Percentiles rank a stretch among this genome's conserved stretches.
phyloP scores from a whole-genome alignment of 1,284 basidiomycete species.

The Microbotryomycetes sp. region DNA sequence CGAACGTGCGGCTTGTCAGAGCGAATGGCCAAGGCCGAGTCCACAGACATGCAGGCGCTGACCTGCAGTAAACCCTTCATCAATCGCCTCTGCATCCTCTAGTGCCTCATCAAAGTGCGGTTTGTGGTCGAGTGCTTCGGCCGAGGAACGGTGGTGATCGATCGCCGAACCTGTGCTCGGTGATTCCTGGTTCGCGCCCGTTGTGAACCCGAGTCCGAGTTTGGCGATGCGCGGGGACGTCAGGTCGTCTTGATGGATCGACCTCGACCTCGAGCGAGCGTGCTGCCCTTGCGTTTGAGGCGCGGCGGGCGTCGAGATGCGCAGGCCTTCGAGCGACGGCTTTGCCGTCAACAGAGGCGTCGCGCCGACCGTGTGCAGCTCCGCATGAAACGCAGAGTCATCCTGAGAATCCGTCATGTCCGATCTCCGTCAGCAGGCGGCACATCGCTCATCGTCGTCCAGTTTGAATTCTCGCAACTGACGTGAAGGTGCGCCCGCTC shows the following conservation, averaged over 20 bases:
- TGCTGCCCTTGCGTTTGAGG: neutral
- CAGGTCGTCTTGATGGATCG: slow-evolving; percentile 11
- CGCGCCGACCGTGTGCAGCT: slow-evolving; percentile 11
- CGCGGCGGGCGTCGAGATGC: neutral
- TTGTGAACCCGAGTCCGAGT: slow-evolving; percentile 3
- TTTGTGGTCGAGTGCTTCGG: neutral
- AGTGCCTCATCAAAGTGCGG: slow-evolving; percentile 12
- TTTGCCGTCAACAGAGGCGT: neutral
- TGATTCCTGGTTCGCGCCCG: neutral
- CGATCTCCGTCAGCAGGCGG: too few relatives aligned
- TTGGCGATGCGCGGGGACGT: slow-evolving; percentile 25
- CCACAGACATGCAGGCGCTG: neutral
- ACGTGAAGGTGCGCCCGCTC: slow-evolving; percentile 23
- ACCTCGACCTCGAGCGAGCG: slow-evolving; percentile 3
- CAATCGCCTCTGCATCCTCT: slow-evolving; percentile 26
- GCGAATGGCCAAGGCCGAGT: too few relatives aligned
- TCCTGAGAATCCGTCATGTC: too few relatives aligned
- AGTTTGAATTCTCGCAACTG: too few relatives aligned
- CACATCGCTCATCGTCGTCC: too few relatives aligned
- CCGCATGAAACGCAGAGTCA: slow-evolving; percentile 18
- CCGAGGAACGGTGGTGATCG: neutral
- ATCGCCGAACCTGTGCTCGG: neutral
- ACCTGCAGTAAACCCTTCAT: slow-evolving; percentile 26
- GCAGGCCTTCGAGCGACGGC: slow-evolving; percentile 15
- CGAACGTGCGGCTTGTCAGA: too few relatives aligned